A percentile compares a stretch with the other conserved stretches of the same genome.
Conservation (phyloP, 768 basidiomycete genomes). For the Astraeus odoratus region DNA sequence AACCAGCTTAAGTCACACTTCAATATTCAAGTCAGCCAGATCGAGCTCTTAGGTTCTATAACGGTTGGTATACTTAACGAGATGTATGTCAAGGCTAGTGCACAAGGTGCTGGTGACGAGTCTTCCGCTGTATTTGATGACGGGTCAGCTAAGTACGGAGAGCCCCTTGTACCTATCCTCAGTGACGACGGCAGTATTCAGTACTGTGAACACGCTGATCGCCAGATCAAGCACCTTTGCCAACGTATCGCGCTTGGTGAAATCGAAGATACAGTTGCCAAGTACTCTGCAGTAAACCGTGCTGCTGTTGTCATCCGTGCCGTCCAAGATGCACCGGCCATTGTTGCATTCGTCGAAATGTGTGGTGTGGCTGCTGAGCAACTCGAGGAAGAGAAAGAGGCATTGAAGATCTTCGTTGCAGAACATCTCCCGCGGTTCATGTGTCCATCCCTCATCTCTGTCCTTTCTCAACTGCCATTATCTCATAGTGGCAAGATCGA, state of each 20-base stretch:
- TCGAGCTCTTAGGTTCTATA: constrained; percentile 13
- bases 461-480: constrained; percentile 16
- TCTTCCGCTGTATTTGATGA: constrained; percentile 10
- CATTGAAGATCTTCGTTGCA: constrained; percentile 18
- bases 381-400: constrained; percentile 16
- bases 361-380: constrained; percentile 7
- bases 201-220: constrained; percentile 27
- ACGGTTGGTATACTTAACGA: constrained; percentile 20
- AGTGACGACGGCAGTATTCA: constrained; percentile 27
- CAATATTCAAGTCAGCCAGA: constrained; percentile 18
- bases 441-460: constrained; percentile 24
- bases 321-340: constrained; percentile 22
- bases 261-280: constrained; percentile 25
- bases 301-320: constrained; percentile 20
- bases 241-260: constrained; percentile 29
- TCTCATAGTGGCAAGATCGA: constrained; percentile 25
- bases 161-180: constrained; percentile 22
- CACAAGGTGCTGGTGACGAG: constrained; percentile 5
- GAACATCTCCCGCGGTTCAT: constrained; percentile 28
- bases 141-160: constrained; percentile 22
- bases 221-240: constrained; percentile 29
- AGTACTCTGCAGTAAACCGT: constrained; percentile 15
- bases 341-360: constrained; percentile 26
- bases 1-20: constrained; percentile 22
- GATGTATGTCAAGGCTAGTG: constrained; percentile 15